Percentiles rank a stretch among this genome's conserved stretches.
Conservation (phyloP, 371 early-diverging fungal genomes). For the Rhizopus delemar region DNA sequence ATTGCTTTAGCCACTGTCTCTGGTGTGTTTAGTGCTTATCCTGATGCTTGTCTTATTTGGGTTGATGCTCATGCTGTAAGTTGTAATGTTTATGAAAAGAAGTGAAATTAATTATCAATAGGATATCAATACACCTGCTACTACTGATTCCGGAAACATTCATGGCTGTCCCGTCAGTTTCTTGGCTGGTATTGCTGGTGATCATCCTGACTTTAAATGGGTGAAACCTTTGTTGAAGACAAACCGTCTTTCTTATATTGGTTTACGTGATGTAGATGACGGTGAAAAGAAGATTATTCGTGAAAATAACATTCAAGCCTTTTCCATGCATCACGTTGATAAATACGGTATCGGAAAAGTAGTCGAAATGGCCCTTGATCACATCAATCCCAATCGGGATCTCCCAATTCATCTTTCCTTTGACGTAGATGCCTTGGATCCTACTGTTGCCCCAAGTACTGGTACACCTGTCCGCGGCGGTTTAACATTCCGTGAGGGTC, state of each 20-base stretch:
- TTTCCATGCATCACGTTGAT: conserved; percentile 96
- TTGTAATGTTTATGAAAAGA: conserved; percentile 8
- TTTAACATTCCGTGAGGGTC: conserved; percentile 87
- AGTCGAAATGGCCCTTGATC: conserved; percentile 91
- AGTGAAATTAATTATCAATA: conserved; percentile 21
- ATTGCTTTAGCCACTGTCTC: conserved; percentile 89
- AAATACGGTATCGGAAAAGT: conserved; percentile 91
- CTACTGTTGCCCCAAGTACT: conserved; percentile 91
- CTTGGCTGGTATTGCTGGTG: conserved; percentile 79
- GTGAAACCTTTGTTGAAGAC: conserved; percentile 75
- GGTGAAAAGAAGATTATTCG: conserved; percentile 83
- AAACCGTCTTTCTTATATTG: conserved; percentile 91
- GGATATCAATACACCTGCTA: conserved; percentile 95
- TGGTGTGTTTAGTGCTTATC: conserved; percentile 79
- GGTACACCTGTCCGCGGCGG: conserved; percentile 97
- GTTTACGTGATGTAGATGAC: conserved; percentile 91
- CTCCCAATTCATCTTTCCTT: conserved; percentile 91
- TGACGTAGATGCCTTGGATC: conserved; percentile 96
- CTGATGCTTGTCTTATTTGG: conserved; percentile 92
- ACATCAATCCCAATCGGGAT: conserved; percentile 79
- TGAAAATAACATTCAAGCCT: conserved; percentile 87
- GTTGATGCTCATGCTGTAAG: conserved; percentile 95
- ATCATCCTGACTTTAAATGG: conserved; percentile 80
- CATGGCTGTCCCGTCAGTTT: conserved; percentile 96
- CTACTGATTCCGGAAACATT: conserved; percentile 89